These are phyloP conservation scores for Backusella mclennaniae DNA, from an alignment of 192 early-diverging fungal species.

Conservation along the genomic window DNA sequence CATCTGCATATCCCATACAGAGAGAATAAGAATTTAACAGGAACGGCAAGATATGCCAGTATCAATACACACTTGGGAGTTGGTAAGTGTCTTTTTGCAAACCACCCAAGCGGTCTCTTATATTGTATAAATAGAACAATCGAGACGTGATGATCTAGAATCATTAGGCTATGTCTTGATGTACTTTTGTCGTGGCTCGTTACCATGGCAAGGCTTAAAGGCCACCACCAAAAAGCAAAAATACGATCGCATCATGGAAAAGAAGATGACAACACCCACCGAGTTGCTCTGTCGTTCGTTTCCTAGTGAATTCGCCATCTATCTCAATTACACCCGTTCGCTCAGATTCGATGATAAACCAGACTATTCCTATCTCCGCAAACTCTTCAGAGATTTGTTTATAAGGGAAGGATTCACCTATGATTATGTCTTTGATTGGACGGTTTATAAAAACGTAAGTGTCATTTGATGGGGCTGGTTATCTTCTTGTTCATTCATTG, in stretches of 20 bases:
- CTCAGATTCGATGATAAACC: conserved; percentile 92
- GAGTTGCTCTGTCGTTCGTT: conserved; percentile 80
- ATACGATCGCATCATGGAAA: conserved; percentile 93
- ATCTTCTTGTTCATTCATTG: neutral
- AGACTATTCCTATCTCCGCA: conserved; percentile 85
- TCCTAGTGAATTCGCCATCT: conserved; percentile 83
- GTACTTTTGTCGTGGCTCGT: conserved; percentile 84
- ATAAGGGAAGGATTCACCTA: conserved; percentile 82
- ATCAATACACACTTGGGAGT: conserved; percentile 82
- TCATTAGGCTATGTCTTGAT: conserved; percentile 86
- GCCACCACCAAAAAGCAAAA: conserved; percentile 90
- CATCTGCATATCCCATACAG: conserved; percentile 86
- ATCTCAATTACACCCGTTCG: conserved; percentile 81
- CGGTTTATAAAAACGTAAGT: conserved; percentile 59
- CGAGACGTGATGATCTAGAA: conserved; percentile 86
- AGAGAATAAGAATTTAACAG: conserved; percentile 90
- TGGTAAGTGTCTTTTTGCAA: conserved; percentile 33
- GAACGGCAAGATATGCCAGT: conserved; percentile 87
- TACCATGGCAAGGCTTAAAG: conserved; percentile 90
- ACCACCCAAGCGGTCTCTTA: too few species aligned
- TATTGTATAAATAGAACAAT: conserved; percentile 61
- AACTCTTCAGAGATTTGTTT: conserved; percentile 87
- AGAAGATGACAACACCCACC: conserved; percentile 86
- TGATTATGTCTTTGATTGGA: conserved; percentile 93
- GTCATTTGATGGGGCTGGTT: neutral